Evolutionary conservation across 805 yeast genomes (phyloP), one percentile per base, ranked within the genome.

Genomic region (Cyberlindnera maritima): DNA sequence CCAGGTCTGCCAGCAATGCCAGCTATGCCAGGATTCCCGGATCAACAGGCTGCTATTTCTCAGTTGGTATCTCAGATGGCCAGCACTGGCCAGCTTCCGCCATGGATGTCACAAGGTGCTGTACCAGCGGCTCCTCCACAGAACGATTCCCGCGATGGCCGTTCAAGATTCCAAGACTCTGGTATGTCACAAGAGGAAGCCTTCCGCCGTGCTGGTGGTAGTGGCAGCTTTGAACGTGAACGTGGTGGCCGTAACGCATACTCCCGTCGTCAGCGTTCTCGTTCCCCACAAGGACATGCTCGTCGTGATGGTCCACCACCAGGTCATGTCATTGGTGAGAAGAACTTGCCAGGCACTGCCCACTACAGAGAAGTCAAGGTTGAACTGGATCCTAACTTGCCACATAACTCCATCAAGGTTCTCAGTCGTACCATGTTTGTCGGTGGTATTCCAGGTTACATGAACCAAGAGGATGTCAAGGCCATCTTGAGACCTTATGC

Each of bases 361-460:
- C 90, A 87, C 66, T 86, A 70, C 65, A 80, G 96, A 66, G 83
- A 84, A n/a, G 81, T 81, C 59, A 80, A 79, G 47, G 83, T 89
- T 37, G 76, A 83, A 11, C 75, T 74, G 60, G 97, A 91, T 65
- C 76, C 77, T 34, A 67, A 78, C 12, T 68, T 90, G 47, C 94
- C 96, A 2, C 80, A 81, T 39, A 96, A 90, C 36, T 76, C 85
- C 36, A 77, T 92, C 57, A 86, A 85, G 62, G 97, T 92, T 2
- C 77, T 79, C 57, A 85, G 96, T 44, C 82, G 99, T 69, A 94
- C 99, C 0, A 70, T 94, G 49, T 94, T 94, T 60, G 83, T 94
- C 50, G 98, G 98, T 41, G 97, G 97, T 61, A 88, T 94, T 34
- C 95, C 96, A 14, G 80, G 79, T 47, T 70, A 77, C 50, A 90